Evolutionary conservation across 2,329 filamentous ascomycete species (phyloP).

Genomic region (Aureobasidium sp.): DNA sequence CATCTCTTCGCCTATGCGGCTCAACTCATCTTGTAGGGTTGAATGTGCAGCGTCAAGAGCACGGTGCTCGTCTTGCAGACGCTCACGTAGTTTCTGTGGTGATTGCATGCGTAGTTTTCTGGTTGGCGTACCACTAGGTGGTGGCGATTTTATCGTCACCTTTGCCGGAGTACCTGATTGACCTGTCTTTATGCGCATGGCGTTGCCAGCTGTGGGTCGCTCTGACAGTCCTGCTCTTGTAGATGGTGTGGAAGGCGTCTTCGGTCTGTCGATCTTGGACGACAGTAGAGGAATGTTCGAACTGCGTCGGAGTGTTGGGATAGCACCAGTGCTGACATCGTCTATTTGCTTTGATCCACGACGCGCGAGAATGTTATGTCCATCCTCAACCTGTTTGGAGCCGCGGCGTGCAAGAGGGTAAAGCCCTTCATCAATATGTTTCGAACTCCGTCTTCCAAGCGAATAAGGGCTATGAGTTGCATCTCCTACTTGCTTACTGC

Average conservation of each 20-base stretch:
- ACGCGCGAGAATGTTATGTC: neutral
- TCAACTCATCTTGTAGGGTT: constrained; percentile 66
- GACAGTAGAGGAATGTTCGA: constrained; percentile 21
- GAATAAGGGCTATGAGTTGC: neutral
- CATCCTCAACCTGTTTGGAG: constrained; percentile 14
- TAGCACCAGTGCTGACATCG: constrained; percentile 23
- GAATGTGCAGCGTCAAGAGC: constrained; percentile 64
- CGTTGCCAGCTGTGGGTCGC: constrained; percentile 43
- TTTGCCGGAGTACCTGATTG: constrained; percentile 6
- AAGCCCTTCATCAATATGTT: constrained; percentile 5
- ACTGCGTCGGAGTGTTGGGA: constrained; percentile 20
- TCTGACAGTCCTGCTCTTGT: constrained; percentile 47
- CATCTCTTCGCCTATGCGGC: constrained; percentile 75
- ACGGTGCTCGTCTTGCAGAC: constrained; percentile 73
- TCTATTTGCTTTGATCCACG: constrained; percentile 19
- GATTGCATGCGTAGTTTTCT: constrained; percentile 64
- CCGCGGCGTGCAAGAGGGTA: constrained; percentile 8
- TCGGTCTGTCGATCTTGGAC: constrained; percentile 3
- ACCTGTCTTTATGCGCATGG: constrained; percentile 55
- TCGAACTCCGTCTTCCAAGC: neutral
- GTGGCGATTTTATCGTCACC: constrained; percentile 11
- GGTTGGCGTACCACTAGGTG: constrained; percentile 19
- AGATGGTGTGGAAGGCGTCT: constrained; percentile 31
- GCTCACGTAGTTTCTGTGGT: constrained; percentile 66
- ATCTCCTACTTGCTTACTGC: constrained; percentile 8